phyloP scores from a whole-genome alignment of 2,329 filamentous ascomycete species.

The Alternaria gansuensis region DNA sequence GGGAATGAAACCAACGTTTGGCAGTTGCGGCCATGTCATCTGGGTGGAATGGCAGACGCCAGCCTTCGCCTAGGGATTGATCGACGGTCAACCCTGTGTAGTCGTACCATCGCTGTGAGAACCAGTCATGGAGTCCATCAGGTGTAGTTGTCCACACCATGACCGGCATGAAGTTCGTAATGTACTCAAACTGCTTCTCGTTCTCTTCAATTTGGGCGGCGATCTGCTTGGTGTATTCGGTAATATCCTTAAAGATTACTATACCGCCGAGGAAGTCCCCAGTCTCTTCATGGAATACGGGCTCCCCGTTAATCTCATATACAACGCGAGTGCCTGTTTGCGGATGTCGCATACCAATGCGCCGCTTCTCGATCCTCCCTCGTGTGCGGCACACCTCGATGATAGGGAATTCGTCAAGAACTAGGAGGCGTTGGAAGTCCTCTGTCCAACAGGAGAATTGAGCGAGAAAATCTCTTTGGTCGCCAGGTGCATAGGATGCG shows the following conservation, averaged over 20 bases:
- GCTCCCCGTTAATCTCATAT: conserved; percentile 73
- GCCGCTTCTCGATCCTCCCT: conserved; percentile 65
- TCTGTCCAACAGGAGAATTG: conserved; percentile 71
- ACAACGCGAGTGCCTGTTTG: conserved; percentile 63
- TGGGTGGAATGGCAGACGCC: conserved; percentile 72
- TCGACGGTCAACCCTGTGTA: conserved; percentile 73
- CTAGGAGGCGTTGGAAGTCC: conserved; percentile 69
- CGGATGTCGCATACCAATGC: conserved; percentile 68
- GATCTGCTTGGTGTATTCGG: conserved; percentile 73
- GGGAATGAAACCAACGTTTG: conserved; percentile 68
- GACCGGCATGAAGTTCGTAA: conserved; percentile 70
- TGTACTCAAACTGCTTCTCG: conserved; percentile 76
- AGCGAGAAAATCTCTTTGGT: conserved; percentile 63
- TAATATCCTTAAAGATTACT: conserved; percentile 76
- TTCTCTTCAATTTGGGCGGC: conserved; percentile 74
- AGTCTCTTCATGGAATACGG: conserved; percentile 70
- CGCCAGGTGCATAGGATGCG: conserved; percentile 46
- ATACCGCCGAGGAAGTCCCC: conserved; percentile 78
- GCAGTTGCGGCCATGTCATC: conserved; percentile 70
- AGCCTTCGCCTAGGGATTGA: conserved; percentile 69
- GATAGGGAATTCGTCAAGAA: conserved; percentile 71
- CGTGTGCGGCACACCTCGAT: conserved; percentile 69
- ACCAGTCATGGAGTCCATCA: conserved; percentile 75
- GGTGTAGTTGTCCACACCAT: conserved; percentile 76
- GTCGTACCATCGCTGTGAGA: conserved; percentile 79